Evolutionary conservation across 2,329 filamentous ascomycete species (phyloP), one percentile per base, ranked within the genome.

Genomic region (Pseudogymnoascus sp.): DNA sequence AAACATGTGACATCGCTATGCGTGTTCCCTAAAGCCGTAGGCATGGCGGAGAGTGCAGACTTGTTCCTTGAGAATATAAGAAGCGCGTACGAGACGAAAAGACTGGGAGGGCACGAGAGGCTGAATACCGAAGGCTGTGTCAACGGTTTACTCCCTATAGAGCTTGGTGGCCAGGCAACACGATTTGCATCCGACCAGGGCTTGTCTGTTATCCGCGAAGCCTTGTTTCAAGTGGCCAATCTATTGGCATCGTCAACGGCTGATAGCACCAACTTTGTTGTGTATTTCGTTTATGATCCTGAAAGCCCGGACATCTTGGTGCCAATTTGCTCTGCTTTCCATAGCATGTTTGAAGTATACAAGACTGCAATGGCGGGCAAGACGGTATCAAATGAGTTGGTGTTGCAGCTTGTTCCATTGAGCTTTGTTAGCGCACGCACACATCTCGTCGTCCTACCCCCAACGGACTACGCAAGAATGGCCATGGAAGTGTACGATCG

Each of bases 401-500:
- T 91, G 3, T 75, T 95, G 16, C 90, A 95, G 69, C 79, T 95
- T 2, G 75, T 95, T 1, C 87, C 90, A 0, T 78, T 86, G 14
- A 81, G 84, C 61, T 77, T 85, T n/a, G 73, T 94, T 7, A 84
- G 86, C 6, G 87, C 85, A 1, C 77, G 83, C 3, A 80, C 81
- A 1, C 79, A 79, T 2, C 74, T 91, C 12, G 80, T 86, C 1
- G 78, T 89, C n/a, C 81, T 85, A 1, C 78, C 82, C 1, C 81
- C 84, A 0, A 71, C 74, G 4, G 84, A 86, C 12, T 82, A 88
- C 66, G 75, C 78, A 47, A 81, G 77, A 61, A 76, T 92, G 14
- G 88, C 87, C 16, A 78, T 90, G 62, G 88, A 93, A 72, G 83
- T 88, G 2, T 94, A 93, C 67, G 88, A 91, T 69, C 84, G 90